A percentile compares a stretch with the other conserved stretches of the same genome.
phyloP scores from a whole-genome alignment of 2,329 filamentous ascomycete genomes.

The Anisogramma anomala region DNA sequence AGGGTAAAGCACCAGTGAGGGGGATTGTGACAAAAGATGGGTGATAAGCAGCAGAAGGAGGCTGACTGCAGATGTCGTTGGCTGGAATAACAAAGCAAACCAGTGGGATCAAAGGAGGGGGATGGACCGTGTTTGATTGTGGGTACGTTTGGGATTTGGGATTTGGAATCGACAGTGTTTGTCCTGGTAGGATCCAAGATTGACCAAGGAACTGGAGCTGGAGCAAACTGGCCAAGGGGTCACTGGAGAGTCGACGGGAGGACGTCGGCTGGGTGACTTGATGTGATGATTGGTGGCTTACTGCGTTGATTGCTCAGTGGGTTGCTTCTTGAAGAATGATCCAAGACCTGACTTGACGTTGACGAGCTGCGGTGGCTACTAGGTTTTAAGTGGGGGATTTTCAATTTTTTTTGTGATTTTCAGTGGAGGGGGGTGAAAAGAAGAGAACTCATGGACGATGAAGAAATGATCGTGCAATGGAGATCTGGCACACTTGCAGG shows the following conservation, averaged over 20 bases:
- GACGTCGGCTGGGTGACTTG: constrained; percentile 4
- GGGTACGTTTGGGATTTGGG: constrained; percentile 3
- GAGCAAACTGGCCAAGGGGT: no score
- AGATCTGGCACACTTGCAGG: constrained; percentile 34
- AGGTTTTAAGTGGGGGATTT: constrained; percentile 37
- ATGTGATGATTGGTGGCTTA: constrained; percentile 6
- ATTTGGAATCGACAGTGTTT: constrained; percentile 1
- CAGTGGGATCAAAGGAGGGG: constrained; percentile 11
- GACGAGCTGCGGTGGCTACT: constrained; percentile 14
- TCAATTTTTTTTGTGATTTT: constrained; percentile 50
- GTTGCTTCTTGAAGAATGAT: not conserved
- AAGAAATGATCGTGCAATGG: constrained; percentile 34
- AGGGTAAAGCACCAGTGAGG: constrained; percentile 1
- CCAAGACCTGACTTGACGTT: not conserved
- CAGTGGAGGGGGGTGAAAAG: constrained; percentile 41
- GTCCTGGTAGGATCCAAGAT: no score
- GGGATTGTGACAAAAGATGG: constrained; percentile 2
- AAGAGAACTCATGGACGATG: constrained; percentile 48
- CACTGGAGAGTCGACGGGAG: constrained; percentile 11
- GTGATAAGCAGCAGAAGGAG: constrained; percentile 4
- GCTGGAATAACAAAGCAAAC: constrained; percentile 13
- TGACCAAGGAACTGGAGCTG: constrained; percentile 1
- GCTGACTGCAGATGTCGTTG: constrained; percentile 4
- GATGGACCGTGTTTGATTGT: constrained; percentile 1
- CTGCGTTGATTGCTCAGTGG: not conserved